A percentile compares a stretch with the other conserved stretches of the same genome.
Evolutionary conservation across 2,329 filamentous ascomycete species (phyloP).

Genomic region (Cercospora sp.): DNA sequence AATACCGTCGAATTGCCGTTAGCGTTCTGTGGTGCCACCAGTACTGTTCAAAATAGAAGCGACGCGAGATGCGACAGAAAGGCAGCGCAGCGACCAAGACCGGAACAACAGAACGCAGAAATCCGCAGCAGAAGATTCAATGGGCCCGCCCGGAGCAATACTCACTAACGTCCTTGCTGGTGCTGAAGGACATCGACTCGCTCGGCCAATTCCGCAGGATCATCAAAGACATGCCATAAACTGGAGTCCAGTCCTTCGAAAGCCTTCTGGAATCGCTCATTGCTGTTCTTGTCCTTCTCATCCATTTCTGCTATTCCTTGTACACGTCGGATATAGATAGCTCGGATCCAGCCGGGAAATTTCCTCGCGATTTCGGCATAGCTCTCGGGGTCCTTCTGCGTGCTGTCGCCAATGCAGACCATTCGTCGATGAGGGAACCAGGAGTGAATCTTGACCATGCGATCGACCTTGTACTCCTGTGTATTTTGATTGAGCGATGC

Average conservation of each 20-base stretch:
- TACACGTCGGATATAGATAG: slow-evolving; percentile 85
- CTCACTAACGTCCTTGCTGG: slow-evolving; percentile 22
- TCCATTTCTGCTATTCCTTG: slow-evolving; percentile 71
- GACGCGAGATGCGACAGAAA: neutral
- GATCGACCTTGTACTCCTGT: slow-evolving; percentile 79
- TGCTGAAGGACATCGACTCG: slow-evolving; percentile 38
- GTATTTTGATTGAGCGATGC: slow-evolving; percentile 78
- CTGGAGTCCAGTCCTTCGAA: slow-evolving; percentile 71
- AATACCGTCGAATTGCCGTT: slow-evolving; percentile 14
- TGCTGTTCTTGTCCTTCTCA: slow-evolving; percentile 67
- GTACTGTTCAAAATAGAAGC: neutral
- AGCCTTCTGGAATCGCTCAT: slow-evolving; percentile 75
- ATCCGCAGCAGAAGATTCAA: neutral
- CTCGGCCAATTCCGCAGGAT: slow-evolving; percentile 64
- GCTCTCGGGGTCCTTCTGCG: slow-evolving; percentile 85
- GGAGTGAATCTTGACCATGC: slow-evolving; percentile 72
- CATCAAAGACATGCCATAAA: slow-evolving; percentile 80
- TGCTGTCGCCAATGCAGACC: slow-evolving; percentile 86
- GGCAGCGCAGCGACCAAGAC: neutral
- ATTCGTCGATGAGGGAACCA: slow-evolving; percentile 80
- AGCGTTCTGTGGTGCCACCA: slow-evolving; percentile 12
- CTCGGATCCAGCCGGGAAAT: slow-evolving; percentile 73
- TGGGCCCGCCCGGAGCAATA: slow-evolving; percentile 10
- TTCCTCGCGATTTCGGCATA: slow-evolving; percentile 76
- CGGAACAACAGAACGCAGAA: slow-evolving; percentile 3